Base-by-base conservation (phyloP, 768 basidiomycete species). In the Lactifluus hygrophoroides region DNA sequence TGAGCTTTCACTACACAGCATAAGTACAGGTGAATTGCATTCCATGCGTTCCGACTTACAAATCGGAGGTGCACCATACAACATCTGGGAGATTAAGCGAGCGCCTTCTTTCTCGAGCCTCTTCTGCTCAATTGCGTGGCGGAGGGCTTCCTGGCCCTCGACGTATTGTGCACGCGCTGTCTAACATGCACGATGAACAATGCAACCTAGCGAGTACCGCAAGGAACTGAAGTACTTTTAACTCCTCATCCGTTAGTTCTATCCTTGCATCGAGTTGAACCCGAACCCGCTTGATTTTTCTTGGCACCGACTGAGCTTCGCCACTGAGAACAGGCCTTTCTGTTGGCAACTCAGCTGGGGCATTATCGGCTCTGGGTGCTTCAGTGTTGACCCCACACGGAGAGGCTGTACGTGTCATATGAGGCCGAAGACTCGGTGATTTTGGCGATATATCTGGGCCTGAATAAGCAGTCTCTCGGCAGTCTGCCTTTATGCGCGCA, bases 161-260 rank as follows among this genome's bases (percentile, higher is more conserved):
- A 88, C 66, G 67, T 93, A 92, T 60, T 83, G 76, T 35, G 80
- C 74, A 28, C 90, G 79, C 25, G 86, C 61, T 25, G 54, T 25
- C 82, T 57, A 75, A 70, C 85, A 88, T 51, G 49, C 14, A 40
- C 48, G 1, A 34, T 19, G 44, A 37, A 35, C 42, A 17, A 56
- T 51, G 14, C 61, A 51, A 54, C 37, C 44, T 2, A 17, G 50
- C 49, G 34, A 27, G 14, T 0, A 35, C 14, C 9, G 9, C 16
- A 11, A 46, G 46, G 19, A 43, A 40, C 23, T 37, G 44, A 27
- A 68, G 60, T 56, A 82, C 90, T 75, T 85, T 86, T 44, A 93
- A 74, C 70, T 93, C 88, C 3, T 88, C 85, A 58, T 91, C 88
- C 5, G 89, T 88, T 37, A 93, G 72, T 67, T 93, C 90, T 5